These are phyloP conservation scores for Bimuria novae-zelandiae DNA, from an alignment of 2,329 filamentous ascomycete genomes.

Conservation along the genomic window DNA sequence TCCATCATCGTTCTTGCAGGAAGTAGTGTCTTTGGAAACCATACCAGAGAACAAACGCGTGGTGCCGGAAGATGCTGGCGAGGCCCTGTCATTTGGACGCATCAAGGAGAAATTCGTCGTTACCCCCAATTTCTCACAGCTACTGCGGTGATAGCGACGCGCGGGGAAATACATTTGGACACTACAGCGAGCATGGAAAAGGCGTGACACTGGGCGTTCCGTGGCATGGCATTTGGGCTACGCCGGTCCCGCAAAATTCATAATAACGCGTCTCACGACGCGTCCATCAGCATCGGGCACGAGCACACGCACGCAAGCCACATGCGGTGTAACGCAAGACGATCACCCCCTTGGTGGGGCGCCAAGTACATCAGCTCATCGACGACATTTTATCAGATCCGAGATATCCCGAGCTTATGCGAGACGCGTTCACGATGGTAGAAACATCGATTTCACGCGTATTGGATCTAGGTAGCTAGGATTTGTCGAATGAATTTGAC, in stretches of 20 bases:
- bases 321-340: background rate
- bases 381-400: conserved; percentile 8
- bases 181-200: background rate
- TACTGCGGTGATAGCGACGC: conserved; percentile 42
- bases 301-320: background rate
- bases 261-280: background rate
- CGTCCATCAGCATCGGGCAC: background rate
- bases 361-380: background rate
- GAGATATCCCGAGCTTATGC: conserved; percentile 1
- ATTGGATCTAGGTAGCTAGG: no score
- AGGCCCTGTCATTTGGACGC: conserved; percentile 62
- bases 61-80: conserved; percentile 44
- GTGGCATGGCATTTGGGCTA: background rate
- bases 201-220: background rate
- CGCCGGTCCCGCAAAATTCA: background rate
- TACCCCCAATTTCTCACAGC: conserved; percentile 63
- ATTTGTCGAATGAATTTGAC: no score
- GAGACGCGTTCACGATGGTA: background rate
- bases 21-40: conserved; percentile 53
- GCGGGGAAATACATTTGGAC: no score
- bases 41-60: conserved; percentile 42
- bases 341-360: background rate
- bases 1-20: conserved; percentile 63
- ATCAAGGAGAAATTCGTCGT: conserved; percentile 69
- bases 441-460: no score